Base-by-base conservation (phyloP, 768 basidiomycete species). In the Rhizopogon roseolus region DNA sequence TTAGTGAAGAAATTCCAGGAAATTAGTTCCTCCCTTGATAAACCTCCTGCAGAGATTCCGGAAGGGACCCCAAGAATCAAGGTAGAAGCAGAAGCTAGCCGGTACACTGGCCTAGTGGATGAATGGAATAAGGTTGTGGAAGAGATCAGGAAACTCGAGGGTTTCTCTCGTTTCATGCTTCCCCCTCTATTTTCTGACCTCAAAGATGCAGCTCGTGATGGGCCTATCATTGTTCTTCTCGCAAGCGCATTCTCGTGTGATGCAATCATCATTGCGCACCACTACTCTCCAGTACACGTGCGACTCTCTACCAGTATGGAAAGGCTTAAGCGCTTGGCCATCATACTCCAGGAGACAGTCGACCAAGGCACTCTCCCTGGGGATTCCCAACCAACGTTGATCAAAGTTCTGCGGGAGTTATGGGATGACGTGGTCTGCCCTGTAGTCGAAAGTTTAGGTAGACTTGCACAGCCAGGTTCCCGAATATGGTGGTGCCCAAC, bases 81-180 rank as follows among this genome's bases (percentile, higher is more conserved):
- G 10, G 8, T 28, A 8, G 43, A 45, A 32, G 54, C 32, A 5
- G 28, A 46, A 27, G 54, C 19, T 10, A 6, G 2, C 10, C 41
- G 13, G 2, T 52, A 52, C 10, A 25, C 40, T 9, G 17, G 40
- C 28, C 17, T 52, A 8, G 25, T 29, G 3, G 22, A 44, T 16
- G 39, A 61, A 13, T 61, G 61, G 59, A 59, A 59, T 11, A 38
- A 39, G 11, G 29, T 48, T 22, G 50, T 62, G 27, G 32, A 8
- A 13, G 36, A 59, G 10, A 60, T 61, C 28, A 50, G 63, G 19
- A 34, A 41, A 5, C 14, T 58, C 5, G 50, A 48, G 22, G 62
- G 60, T 2, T 61, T 63, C 54, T 42, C 41, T 4, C 39, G 53
- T 9, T 61, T 63, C 40, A 40, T 63, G 4, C 49, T 48, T 13